Evolutionary conservation across 2,329 filamentous ascomycete genomes (phyloP).

Genomic region (Sporothrix phasma): DNA sequence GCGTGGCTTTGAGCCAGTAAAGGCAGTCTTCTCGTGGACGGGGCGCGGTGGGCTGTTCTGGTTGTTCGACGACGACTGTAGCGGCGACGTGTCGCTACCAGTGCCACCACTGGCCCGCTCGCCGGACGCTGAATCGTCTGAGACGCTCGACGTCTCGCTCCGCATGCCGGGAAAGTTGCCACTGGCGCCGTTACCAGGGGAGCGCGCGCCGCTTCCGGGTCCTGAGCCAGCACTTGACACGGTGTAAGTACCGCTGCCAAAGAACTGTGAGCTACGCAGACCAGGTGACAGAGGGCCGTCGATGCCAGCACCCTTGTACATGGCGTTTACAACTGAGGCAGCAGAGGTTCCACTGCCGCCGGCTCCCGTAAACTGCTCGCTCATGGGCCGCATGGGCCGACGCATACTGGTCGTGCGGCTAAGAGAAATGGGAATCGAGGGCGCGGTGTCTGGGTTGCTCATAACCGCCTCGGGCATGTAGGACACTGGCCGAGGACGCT

Average conservation of each 20-base stretch:
- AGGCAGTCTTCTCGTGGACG: conserved; percentile 43
- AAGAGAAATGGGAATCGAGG: conserved; percentile 60
- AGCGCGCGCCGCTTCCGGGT: conserved; percentile 38
- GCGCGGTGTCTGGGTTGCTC: conserved; percentile 62
- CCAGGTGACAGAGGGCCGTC: conserved; percentile 54
- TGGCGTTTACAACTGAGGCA: conserved; percentile 72
- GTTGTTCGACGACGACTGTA: conserved; percentile 23
- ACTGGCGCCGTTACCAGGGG: conserved; percentile 27
- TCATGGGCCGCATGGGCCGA: conserved; percentile 44
- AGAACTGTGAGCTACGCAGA: conserved; percentile 51
- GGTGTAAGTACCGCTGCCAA: conserved; percentile 30
- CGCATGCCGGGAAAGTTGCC: conserved; percentile 66
- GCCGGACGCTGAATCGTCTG: conserved; percentile 47
- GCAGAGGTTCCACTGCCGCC: conserved; percentile 27
- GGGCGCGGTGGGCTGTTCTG: conserved; percentile 43
- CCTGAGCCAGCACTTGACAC: conserved; percentile 24
- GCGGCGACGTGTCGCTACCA: conserved; percentile 36
- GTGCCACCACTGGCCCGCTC: conserved; percentile 31
- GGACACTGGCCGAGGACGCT: conserved; percentile 47
- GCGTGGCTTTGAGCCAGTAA: conserved; percentile 64
- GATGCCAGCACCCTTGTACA: conserved; percentile 60
- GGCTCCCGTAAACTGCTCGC: conserved; percentile 47
- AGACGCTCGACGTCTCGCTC: conserved; percentile 54
- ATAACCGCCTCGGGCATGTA: conserved; percentile 38
- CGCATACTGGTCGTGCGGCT: conserved; percentile 45